Evolutionary conservation across 2,329 filamentous ascomycete genomes (phyloP).

Genomic region (Exophiala xenobiotica): DNA sequence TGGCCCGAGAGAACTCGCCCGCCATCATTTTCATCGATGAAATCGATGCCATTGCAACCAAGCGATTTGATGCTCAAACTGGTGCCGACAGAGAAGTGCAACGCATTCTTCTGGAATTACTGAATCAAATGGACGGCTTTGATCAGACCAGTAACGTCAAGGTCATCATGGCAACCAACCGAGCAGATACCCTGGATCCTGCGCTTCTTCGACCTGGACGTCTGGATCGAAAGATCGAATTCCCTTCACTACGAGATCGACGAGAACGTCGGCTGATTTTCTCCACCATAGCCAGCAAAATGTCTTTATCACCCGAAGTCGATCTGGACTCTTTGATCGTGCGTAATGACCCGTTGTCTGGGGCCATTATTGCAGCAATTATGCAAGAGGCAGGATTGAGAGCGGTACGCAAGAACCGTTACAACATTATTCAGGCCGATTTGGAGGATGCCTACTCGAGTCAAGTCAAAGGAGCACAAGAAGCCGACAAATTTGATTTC

Average conservation of each 20-base stretch:
- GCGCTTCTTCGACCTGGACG: slow-evolving; percentile 91
- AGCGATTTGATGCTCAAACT: slow-evolving; percentile 98
- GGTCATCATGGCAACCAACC: slow-evolving; percentile 99
- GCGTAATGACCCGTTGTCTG: slow-evolving; percentile 90
- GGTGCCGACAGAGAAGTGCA: slow-evolving; percentile 97
- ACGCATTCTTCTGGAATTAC: slow-evolving; percentile 92
- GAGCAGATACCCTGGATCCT: slow-evolving; percentile 93
- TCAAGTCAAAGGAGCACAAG: slow-evolving; percentile 83
- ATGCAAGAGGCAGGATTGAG: slow-evolving; percentile 98
- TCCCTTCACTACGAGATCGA: slow-evolving; percentile 89
- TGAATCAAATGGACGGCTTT: slow-evolving; percentile 99
- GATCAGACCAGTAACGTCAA: slow-evolving; percentile 99
- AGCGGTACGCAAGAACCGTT: slow-evolving; percentile 94
- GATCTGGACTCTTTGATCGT: slow-evolving; percentile 96
- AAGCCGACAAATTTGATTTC: slow-evolving; percentile 77
- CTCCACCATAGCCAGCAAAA: slow-evolving; percentile 92
- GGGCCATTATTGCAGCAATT: slow-evolving; percentile 94
- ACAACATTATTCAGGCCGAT: slow-evolving; percentile 98
- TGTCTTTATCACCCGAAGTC: slow-evolving; percentile 95
- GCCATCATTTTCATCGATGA: slow-evolving; percentile 99
- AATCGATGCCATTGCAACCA: slow-evolving; percentile 97
- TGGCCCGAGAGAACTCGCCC: slow-evolving; percentile 97
- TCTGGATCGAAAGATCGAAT: slow-evolving; percentile 97
- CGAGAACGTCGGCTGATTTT: slow-evolving; percentile 96
- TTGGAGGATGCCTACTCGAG: slow-evolving; percentile 95